These are phyloP conservation scores for Lactarius hatsudake DNA, from an alignment of 768 basidiomycete species.

Conservation along the genomic window DNA sequence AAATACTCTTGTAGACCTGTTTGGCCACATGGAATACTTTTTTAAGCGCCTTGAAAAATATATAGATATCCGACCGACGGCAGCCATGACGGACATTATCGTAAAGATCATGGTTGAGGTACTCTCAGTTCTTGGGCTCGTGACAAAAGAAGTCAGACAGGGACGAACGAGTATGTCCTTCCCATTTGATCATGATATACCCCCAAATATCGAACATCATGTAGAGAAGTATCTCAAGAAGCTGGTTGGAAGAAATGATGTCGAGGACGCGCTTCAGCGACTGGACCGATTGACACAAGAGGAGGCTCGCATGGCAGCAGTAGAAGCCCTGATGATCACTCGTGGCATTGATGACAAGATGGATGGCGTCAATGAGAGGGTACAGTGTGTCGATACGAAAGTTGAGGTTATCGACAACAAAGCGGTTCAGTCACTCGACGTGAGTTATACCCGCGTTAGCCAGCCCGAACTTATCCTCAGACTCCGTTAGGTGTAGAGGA, in stretches of 20 bases:
- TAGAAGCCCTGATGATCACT: background rate
- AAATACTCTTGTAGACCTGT: background rate
- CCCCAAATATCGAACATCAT: background rate
- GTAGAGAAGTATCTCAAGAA: background rate
- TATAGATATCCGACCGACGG: background rate
- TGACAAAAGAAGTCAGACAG: background rate
- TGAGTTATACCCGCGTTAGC: background rate
- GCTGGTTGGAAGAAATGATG: background rate
- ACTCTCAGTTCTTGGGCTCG: background rate
- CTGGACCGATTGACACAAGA: background rate
- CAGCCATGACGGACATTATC: background rate
- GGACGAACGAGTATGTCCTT: background rate
- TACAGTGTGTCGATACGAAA: no score
- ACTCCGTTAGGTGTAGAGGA: background rate
- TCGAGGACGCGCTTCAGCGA: background rate
- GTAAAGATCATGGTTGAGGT: background rate
- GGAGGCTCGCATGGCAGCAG: background rate
- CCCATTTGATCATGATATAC: background rate
- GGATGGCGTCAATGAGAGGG: no score
- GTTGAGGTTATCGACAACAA: background rate
- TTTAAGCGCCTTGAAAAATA: background rate
- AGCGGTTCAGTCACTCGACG: background rate
- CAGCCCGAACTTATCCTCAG: background rate
- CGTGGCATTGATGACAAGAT: background rate
- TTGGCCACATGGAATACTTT: background rate